Evolutionary conservation across 1,284 basidiomycete species (phyloP).

Genomic region (Microstroma glucosiphilum): DNA sequence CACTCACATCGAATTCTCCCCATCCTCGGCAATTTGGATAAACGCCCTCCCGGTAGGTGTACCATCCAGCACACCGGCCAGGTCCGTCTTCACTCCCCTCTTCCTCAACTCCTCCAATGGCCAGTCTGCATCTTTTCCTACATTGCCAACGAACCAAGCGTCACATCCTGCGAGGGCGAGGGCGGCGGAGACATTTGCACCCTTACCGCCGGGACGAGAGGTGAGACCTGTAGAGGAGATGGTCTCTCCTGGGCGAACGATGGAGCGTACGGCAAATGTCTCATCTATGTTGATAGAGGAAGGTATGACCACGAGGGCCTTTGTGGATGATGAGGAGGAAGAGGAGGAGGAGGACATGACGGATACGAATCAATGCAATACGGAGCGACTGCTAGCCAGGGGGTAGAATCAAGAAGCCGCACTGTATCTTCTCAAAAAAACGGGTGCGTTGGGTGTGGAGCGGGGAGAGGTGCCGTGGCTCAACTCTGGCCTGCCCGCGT

Average conservation of each 20-base stretch:
- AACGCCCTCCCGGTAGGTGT: constrained; percentile 44
- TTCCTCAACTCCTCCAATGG: constrained; percentile 36
- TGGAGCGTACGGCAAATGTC: constrained; percentile 27
- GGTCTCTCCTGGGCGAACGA: constrained; percentile 29
- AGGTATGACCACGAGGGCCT: constrained; percentile 42
- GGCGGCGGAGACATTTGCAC: constrained; percentile 45
- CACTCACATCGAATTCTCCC: constrained; percentile 45
- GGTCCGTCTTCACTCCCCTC: constrained; percentile 26
- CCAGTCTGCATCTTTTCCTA: constrained; percentile 46
- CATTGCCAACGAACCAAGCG: constrained; percentile 32
- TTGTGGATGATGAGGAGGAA: not conserved
- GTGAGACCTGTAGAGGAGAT: constrained; percentile 36
- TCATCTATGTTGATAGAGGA: constrained; percentile 49
- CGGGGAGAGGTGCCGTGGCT: too few relatives aligned
- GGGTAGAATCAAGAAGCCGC: too few relatives aligned
- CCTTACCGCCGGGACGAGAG: constrained; percentile 45
- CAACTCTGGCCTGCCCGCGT: too few relatives aligned
- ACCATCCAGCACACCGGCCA: constrained; percentile 25
- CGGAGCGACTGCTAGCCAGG: too few relatives aligned
- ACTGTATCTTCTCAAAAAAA: too few relatives aligned
- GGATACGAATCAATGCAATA: not conserved
- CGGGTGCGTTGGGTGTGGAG: too few relatives aligned
- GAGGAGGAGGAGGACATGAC: constrained; percentile 13
- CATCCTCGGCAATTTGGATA: constrained; percentile 45
- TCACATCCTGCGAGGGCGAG: constrained; percentile 36